A percentile compares a stretch with the other conserved stretches of the same genome.
Conservation (phyloP, 1,284 basidiomycete species). For the Hemileia vastatrix region DNA sequence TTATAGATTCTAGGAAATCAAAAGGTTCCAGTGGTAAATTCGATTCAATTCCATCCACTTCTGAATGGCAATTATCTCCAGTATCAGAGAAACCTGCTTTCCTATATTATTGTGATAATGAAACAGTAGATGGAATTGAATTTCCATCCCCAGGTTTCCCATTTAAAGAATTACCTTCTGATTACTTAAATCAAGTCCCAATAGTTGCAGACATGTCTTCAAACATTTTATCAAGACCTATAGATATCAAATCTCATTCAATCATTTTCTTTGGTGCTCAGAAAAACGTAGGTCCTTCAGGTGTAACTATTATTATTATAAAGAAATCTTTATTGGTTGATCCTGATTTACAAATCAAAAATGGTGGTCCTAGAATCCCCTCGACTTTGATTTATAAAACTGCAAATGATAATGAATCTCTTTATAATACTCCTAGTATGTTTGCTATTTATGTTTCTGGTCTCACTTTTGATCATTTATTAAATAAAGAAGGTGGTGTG, state of each 20-base stretch:
- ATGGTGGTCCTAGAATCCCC: conserved; percentile 69
- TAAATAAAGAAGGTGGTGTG: conserved; percentile 60
- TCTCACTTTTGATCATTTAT: conserved; percentile 75
- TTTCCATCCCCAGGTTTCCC: conserved; percentile 88
- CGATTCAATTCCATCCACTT: conserved; percentile 66
- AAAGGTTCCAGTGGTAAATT: conserved; percentile 52
- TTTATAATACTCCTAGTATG: conserved; percentile 93
- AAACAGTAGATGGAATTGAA: conserved; percentile 92
- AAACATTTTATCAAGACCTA: conserved; percentile 89
- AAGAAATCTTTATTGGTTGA: conserved; percentile 81
- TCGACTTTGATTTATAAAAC: conserved; percentile 75
- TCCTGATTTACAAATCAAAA: conserved; percentile 85
- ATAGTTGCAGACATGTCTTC: conserved; percentile 92
- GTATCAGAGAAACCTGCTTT: conserved; percentile 59
- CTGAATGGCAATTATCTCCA: conserved; percentile 64
- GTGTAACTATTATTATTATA: conserved; percentile 84
- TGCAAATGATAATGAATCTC: conserved; percentile 63
- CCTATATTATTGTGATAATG: conserved; percentile 98
- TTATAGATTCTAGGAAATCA: conserved; percentile 31
- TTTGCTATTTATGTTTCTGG: conserved; percentile 90
- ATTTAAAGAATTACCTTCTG: conserved; percentile 62
- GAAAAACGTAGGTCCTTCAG: conserved; percentile 94
- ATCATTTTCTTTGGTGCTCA: conserved; percentile 95
- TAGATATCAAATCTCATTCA: conserved; percentile 65
- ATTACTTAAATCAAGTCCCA: conserved; percentile 53